These are phyloP conservation scores for Cryoendolithus antarcticus DNA, from an alignment of 2,329 filamentous ascomycete genomes.

Conservation along the genomic window DNA sequence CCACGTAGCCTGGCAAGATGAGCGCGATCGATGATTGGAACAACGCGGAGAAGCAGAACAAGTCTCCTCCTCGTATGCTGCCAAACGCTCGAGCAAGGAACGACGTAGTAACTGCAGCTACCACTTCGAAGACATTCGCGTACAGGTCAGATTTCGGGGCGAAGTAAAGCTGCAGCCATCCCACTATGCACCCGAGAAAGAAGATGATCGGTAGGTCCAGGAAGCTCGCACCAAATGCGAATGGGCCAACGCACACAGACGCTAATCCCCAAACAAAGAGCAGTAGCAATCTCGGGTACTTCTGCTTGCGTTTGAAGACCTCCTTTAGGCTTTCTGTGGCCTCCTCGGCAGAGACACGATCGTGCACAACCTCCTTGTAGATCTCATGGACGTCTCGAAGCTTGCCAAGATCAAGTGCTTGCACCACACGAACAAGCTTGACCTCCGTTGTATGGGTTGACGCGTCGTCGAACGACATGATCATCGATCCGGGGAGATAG, in stretches of 20 bases:
- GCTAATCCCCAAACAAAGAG: slow-evolving; percentile 65
- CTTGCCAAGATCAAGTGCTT: slow-evolving; percentile 62
- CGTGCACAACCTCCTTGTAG: slow-evolving; percentile 71
- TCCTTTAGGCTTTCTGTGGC: slow-evolving; percentile 51
- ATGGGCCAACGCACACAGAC: slow-evolving; percentile 63
- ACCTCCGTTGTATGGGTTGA: slow-evolving; percentile 68
- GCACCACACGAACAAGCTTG: slow-evolving; percentile 55
- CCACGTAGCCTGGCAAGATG: slow-evolving; percentile 39
- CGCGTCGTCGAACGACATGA: slow-evolving; percentile 74
- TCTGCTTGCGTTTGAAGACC: slow-evolving; percentile 46
- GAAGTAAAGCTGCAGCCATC: slow-evolving; percentile 60
- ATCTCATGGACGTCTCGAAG: slow-evolving; percentile 63
- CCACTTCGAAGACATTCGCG: slow-evolving; percentile 39
- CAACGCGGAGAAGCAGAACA: slow-evolving; percentile 40
- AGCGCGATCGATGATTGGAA: slow-evolving; percentile 38
- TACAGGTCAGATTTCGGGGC: slow-evolving; percentile 64
- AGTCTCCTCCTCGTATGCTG: slow-evolving; percentile 29
- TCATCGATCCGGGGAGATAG: slow-evolving; percentile 87
- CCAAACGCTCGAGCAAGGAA: slow-evolving; percentile 38
- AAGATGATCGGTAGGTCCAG: slow-evolving; percentile 72
- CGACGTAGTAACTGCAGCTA: slow-evolving; percentile 36
- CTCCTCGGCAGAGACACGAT: slow-evolving; percentile 59
- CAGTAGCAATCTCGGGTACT: slow-evolving; percentile 35
- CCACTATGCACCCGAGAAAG: slow-evolving; percentile 60
- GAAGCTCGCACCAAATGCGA: slow-evolving; percentile 63